Evolutionary conservation across 352 stramenopile species (phyloP).

Genomic region (Phytophthora pluvialis): DNA sequence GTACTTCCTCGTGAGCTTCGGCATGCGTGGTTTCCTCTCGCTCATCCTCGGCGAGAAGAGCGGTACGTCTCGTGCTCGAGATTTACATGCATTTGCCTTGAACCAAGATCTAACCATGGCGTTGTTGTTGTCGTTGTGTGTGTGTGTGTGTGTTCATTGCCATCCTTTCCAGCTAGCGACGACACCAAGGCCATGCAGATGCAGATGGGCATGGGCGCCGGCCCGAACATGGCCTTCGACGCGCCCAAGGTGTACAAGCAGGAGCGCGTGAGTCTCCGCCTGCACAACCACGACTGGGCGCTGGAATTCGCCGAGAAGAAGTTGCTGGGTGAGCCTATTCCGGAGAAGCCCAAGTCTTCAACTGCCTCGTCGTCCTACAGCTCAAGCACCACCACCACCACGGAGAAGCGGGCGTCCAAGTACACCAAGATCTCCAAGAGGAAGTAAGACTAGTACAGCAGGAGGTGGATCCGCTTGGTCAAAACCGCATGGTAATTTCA

Average conservation of each 20-base stretch:
- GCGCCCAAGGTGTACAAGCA: conserved; percentile 91
- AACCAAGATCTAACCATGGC: conserved; percentile 3
- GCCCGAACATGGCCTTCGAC: conserved; percentile 89
- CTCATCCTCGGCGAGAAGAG: conserved; percentile 95
- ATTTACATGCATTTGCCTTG: not conserved
- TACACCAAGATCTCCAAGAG: conserved; percentile 83
- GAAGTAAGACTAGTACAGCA: conserved; percentile 38
- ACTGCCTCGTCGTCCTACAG: conserved; percentile 14
- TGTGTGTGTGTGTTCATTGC: not conserved
- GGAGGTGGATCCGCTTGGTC: conserved; percentile 9
- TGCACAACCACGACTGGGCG: conserved; percentile 85
- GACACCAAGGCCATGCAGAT: conserved; percentile 92
- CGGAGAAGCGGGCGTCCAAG: conserved; percentile 67
- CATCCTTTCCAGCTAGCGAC: conserved; percentile 64
- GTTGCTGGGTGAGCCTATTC: conserved; percentile 76
- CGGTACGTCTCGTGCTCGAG: conserved; percentile 40
- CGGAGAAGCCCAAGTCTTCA: conserved; percentile 45
- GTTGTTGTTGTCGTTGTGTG: conserved; percentile 1
- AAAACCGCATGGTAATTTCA: conserved; percentile 3
- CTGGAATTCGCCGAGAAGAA: conserved; percentile 87
- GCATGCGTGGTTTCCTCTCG: conserved; percentile 96
- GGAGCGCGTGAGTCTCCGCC: conserved; percentile 81
- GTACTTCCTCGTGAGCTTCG: conserved; percentile 99
- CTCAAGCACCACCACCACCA: conserved; percentile 36
- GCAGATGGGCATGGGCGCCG: conserved; percentile 92